These are phyloP conservation scores for Cronartium quercuum DNA, from an alignment of 1,284 basidiomycete species.

Conservation along the genomic window DNA sequence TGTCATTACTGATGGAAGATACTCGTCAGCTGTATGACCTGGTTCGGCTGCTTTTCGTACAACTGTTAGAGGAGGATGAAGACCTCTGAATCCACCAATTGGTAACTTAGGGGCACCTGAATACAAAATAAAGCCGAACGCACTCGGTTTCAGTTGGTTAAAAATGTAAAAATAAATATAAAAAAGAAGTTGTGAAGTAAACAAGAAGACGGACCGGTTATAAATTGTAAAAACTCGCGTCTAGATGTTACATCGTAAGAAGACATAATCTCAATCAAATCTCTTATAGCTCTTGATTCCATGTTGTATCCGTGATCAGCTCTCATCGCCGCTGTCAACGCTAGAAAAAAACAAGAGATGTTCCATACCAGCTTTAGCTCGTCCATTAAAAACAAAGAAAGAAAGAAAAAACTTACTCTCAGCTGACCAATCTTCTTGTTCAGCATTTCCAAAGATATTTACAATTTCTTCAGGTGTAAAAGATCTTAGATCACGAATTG, in stretches of 20 bases:
- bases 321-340: conserved; percentile 82
- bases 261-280: conserved; percentile 80
- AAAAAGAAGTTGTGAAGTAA: conserved; percentile 52
- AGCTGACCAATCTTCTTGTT: conserved; percentile 77
- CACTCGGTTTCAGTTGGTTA: neutral
- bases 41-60: conserved; percentile 94
- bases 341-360: conserved; percentile 52
- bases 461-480: conserved; percentile 91
- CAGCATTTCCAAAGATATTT: conserved; percentile 86
- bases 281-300: conserved; percentile 80
- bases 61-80: conserved; percentile 90
- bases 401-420: conserved; percentile 62
- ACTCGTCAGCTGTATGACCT: conserved; percentile 82
- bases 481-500: conserved; percentile 76
- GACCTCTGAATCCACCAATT: conserved; percentile 90
- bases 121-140: neutral
- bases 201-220: conserved; percentile 84
- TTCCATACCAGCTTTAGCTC: too few species aligned
- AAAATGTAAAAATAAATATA: neutral
- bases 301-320: conserved; percentile 97
- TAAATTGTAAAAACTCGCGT: conserved; percentile 88
- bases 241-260: conserved; percentile 67
- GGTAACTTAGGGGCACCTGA: conserved; percentile 48
- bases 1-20: conserved; percentile 96
- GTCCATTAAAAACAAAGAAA: neutral